Evolutionary conservation across 495 filamentous ascomycete species (phyloP), one percentile per base, ranked within the genome.

Genomic region (Aspergillus carlsbadensis): DNA sequence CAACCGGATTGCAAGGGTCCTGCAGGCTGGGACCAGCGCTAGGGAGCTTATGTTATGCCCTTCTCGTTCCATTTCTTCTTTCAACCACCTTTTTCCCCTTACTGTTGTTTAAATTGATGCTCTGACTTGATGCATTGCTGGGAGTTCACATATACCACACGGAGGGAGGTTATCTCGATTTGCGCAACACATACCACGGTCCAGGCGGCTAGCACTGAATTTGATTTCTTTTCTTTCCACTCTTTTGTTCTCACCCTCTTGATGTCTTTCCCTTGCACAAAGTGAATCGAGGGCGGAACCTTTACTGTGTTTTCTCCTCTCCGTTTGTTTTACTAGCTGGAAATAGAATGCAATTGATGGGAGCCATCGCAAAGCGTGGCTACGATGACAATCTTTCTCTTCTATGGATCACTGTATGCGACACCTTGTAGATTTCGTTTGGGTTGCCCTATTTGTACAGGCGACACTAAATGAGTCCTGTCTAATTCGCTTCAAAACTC

Each of bases 101-200:
- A 35, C 34, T 39, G 29, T 47, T 42, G 20, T 57, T 26, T 64
- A 52, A 40, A 42, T 60, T 60, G 51, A 40, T 36, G 41, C 49
- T 58, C 58, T 52, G 60, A 53, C 55, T 64, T 63, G 60, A 65
- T 71, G 70, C 72, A 75, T 75, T 66, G 61, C 63, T 61, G 67
- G 70, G 67, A 66, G 69, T 72, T 71, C 63, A 43, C 50, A 61
- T 60, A 59, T 62, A 63, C 47, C 59, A 61, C 48, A 37, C 50
- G 56, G 47, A 62, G 53, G 63, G 64, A 61, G 65, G 64, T 61
- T 62, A 58, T 62, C 43, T 62, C 51, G 53, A 52, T 62, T 58
- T 62, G 17, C 55, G 52, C 36, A 51, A 26, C 2, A 33, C 52
- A 50, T 50, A 37, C 33, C 34, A 37, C 35, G 47, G 47, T 50